These are phyloP conservation scores for Chalciporus piperatus DNA, from an alignment of 768 basidiomycete genomes.

Conservation along the genomic window DNA sequence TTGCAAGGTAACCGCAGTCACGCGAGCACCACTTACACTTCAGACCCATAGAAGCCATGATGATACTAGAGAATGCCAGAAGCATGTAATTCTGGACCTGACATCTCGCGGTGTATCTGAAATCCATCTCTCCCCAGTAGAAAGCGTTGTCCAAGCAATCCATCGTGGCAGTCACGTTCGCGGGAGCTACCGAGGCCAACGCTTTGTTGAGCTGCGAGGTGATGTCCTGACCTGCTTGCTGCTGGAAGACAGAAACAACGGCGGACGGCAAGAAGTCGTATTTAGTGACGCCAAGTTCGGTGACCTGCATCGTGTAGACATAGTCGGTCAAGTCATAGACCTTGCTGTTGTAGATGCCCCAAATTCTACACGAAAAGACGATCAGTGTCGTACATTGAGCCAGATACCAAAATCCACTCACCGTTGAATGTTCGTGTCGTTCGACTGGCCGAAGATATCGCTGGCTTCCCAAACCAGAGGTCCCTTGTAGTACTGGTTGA, in stretches of 20 bases:
- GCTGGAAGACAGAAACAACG: slow-evolving; percentile 52
- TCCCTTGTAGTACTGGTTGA: slow-evolving; percentile 58
- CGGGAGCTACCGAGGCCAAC: slow-evolving; percentile 39
- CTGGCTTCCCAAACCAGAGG: slow-evolving; percentile 49
- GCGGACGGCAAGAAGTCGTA: slow-evolving; percentile 53
- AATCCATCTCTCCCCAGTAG: slow-evolving; percentile 55
- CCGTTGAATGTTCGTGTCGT: slow-evolving; percentile 34
- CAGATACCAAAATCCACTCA: slow-evolving; percentile 12
- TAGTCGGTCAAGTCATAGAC: slow-evolving; percentile 71
- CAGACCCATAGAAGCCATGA: slow-evolving; percentile 53
- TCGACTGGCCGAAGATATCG: slow-evolving; percentile 36
- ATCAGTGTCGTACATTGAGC: slow-evolving; percentile 11
- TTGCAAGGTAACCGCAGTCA: background rate
- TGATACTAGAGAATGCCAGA: slow-evolving; percentile 50
- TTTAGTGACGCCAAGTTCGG: slow-evolving; percentile 38
- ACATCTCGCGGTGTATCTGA: slow-evolving; percentile 53
- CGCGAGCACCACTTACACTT: slow-evolving; percentile 49
- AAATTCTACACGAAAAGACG: slow-evolving; percentile 35
- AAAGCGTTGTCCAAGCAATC: slow-evolving; percentile 62
- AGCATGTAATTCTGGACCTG: slow-evolving; percentile 61
- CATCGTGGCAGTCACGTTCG: slow-evolving; percentile 38
- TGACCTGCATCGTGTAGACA: slow-evolving; percentile 51
- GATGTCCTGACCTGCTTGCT: slow-evolving; percentile 60
- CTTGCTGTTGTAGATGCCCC: slow-evolving; percentile 56
- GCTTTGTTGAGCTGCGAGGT: slow-evolving; percentile 48